These are phyloP conservation scores for Dispira parvispora DNA, from an alignment of 192 early-diverging fungal species.

Conservation along the genomic window DNA sequence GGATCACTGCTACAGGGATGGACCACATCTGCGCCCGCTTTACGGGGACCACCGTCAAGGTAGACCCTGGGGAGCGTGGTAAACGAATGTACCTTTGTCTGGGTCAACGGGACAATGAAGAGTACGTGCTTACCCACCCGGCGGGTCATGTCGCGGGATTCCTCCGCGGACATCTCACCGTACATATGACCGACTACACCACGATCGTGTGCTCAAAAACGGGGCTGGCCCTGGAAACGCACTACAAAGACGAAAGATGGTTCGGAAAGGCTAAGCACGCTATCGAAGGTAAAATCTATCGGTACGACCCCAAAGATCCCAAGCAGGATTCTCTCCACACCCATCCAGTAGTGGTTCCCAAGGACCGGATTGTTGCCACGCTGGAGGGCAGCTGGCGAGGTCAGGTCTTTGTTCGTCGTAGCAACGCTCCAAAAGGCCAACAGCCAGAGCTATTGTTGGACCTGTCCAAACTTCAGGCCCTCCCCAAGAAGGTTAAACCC, in stretches of 20 bases:
- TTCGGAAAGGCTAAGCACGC: slow-evolving; percentile 48
- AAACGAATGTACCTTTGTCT: slow-evolving; percentile 48
- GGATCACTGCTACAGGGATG: slow-evolving; percentile 40
- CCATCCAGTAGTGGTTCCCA: slow-evolving; percentile 27
- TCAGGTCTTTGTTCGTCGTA: slow-evolving; percentile 25
- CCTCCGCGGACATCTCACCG: slow-evolving; percentile 43
- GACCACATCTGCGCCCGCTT: slow-evolving; percentile 59
- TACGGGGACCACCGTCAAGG: slow-evolving; percentile 53
- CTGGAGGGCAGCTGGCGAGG: slow-evolving; percentile 49
- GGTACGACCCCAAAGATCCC: slow-evolving; percentile 29
- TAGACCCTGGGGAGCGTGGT: slow-evolving; percentile 44
- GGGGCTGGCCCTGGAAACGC: slow-evolving; percentile 36
- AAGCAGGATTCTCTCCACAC: slow-evolving; percentile 7
- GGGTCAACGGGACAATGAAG: slow-evolving; percentile 36
- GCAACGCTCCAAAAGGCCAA: slow-evolving; percentile 6
- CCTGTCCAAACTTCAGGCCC: slow-evolving; percentile 25
- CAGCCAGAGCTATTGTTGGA: slow-evolving; percentile 29
- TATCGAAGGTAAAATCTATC: slow-evolving; percentile 48
- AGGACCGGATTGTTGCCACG: slow-evolving; percentile 32
- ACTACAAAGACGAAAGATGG: slow-evolving; percentile 62
- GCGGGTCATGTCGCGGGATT: slow-evolving; percentile 47
- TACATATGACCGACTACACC: slow-evolving; percentile 38
- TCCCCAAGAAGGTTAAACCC: slow-evolving; percentile 34
- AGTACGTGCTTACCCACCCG: slow-evolving; percentile 47
- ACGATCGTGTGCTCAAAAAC: slow-evolving; percentile 45